Conservation (phyloP, 163 green algal species). For the Chloroidium sp. region DNA sequence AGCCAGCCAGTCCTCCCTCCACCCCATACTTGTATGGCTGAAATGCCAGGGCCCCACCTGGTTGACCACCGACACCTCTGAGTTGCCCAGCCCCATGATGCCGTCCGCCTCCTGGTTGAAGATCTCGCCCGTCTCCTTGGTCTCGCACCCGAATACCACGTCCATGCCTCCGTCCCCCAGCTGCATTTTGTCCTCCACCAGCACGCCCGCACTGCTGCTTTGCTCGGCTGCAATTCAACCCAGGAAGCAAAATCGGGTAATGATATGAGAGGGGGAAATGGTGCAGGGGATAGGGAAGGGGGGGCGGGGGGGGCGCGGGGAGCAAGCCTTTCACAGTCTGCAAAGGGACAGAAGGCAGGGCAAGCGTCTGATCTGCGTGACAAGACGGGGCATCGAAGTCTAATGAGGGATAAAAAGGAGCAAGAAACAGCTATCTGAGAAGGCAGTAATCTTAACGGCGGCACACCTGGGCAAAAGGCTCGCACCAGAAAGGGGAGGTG, state of each 20-base stretch:
- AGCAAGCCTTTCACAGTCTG: neutral
- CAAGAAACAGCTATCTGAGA: no score
- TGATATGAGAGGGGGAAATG: no score
- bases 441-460: no score
- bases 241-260: neutral
- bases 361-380: neutral
- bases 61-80: conserved; percentile 61
- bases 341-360: neutral
- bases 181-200: conserved; percentile 62
- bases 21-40: no score
- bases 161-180: conserved; percentile 48
- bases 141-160: conserved; percentile 88
- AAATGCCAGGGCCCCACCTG: conserved; percentile 30
- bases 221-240: conserved; percentile 53
- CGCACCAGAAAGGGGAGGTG: no score
- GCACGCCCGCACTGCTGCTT: conserved; percentile 65
- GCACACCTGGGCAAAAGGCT: no score
- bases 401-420: no score
- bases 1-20: no score
- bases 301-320: no score
- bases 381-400: no score
- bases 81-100: conserved; percentile 83
- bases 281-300: neutral
- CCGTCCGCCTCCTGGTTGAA: conserved; percentile 82
- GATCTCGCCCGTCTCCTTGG: conserved; percentile 83